These are phyloP conservation scores for Cryptomeria japonica DNA, from an alignment of 75 land plant genomes.

Conservation along the genomic window DNA sequence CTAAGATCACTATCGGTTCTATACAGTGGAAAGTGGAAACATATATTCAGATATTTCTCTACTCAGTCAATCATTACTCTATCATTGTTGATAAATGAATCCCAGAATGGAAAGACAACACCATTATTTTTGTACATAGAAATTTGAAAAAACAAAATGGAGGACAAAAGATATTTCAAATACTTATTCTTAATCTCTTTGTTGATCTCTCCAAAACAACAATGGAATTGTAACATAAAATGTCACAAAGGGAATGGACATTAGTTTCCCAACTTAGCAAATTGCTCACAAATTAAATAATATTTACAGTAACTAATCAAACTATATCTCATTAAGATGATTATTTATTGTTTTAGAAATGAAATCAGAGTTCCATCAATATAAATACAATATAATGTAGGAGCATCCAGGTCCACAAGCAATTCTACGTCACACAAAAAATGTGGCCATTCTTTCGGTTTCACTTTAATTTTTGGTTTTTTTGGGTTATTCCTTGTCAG, in stretches of 20 bases:
- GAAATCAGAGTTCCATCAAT: neutral
- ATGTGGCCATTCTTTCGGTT: too few relatives aligned
- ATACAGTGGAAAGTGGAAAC: neutral
- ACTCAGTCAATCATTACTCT: neutral
- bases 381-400: neutral
- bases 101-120: neutral
- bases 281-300: neutral
- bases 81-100: too few relatives aligned
- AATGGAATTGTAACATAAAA: neutral
- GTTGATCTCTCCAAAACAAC: neutral
- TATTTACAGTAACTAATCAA: neutral
- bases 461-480: too few relatives aligned
- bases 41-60: neutral
- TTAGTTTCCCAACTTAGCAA: neutral
- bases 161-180: neutral
- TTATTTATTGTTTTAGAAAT: neutral
- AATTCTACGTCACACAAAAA: too few relatives aligned
- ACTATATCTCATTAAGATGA: neutral
- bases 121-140: neutral
- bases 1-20: neutral
- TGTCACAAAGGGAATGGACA: neutral
- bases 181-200: neutral
- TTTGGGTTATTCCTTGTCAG: too few relatives aligned
- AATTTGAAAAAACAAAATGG: too few relatives aligned
- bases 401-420: too few relatives aligned